Percentiles rank a stretch among this genome's conserved stretches.
phyloP scores from a whole-genome alignment of 345 rosid genomes.

The Sonneratia alba region DNA sequence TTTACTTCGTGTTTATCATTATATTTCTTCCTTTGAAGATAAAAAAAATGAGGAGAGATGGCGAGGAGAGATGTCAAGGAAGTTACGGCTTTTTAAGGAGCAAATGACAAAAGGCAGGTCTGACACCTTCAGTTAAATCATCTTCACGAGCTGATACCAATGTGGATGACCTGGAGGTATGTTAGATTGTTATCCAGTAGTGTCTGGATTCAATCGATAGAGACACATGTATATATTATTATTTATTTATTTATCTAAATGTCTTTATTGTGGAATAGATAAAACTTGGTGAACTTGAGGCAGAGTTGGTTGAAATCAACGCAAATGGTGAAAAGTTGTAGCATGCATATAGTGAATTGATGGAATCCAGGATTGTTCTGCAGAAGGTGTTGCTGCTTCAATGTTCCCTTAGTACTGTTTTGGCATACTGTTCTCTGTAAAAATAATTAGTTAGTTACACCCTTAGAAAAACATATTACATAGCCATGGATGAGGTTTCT shows the following conservation, averaged over 20 bases:
- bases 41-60: slow-evolving; percentile 80
- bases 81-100: slow-evolving; percentile 73
- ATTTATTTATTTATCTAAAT: background rate
- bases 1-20: slow-evolving; percentile 4
- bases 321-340: slow-evolving; percentile 79
- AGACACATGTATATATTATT: background rate
- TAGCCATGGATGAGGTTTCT: background rate
- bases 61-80: slow-evolving; percentile 30
- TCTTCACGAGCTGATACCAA: slow-evolving; percentile 29
- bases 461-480: background rate
- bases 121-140: slow-evolving; percentile 36
- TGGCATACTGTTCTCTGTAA: background rate
- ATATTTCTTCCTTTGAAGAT: slow-evolving; percentile 32
- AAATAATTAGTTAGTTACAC: background rate
- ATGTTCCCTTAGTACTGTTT: background rate
- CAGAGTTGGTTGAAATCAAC: slow-evolving; percentile 86
- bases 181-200: slow-evolving; percentile 2
- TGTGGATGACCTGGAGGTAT: slow-evolving; percentile 78
- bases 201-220: background rate
- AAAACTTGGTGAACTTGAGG: slow-evolving; percentile 91
- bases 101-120: slow-evolving; percentile 75
- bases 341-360: slow-evolving; percentile 62
- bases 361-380: slow-evolving; percentile 81
- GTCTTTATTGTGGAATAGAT: slow-evolving; percentile 25
- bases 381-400: slow-evolving; percentile 49